Evolutionary conservation across 495 filamentous ascomycete genomes (phyloP), one percentile per base, ranked within the genome.

Genomic region (Tuber calosporum): DNA sequence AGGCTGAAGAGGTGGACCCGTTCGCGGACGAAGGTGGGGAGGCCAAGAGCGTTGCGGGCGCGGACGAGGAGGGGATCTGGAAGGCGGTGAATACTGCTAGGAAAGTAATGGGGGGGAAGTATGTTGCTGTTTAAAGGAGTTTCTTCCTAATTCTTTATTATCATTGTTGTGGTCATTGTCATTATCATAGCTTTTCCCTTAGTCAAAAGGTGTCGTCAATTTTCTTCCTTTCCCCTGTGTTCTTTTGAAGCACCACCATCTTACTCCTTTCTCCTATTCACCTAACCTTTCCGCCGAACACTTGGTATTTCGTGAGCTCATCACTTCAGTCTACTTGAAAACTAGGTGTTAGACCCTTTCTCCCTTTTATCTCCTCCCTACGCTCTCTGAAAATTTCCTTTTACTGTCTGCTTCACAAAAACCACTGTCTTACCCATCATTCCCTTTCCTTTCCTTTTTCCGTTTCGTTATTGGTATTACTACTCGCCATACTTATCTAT

Each of bases 81-180:
- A 89, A 87, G 42, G 88, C 90, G 36, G 87, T 97, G 58, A 87
- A 88, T 34, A 87, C 89, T 1, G 84, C 88, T 70, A 90, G 88
- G 84, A 94, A 90, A 83, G 79, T 97, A 72, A 85, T 90, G 37
- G 91, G 89, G 80, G 93, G 93, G 66, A 94, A 91, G 83, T 96
- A 94, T 82, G 85, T 88, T 76, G 87, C 87, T 40, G 72, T 75
- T 66, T 77, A 48, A 75, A 69, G 67, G 53, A 67, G 43, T 78
- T 78, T 69, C 58, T 73, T 62, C 39, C 39, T 69, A 67, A 45
- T 73, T 37, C 53, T 74, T 82, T 84, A 22, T 81, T 84, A 67
- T 74, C 77, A 84, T 42, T 85, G 42, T 76, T 58, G 69, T 67
- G 76, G 66, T 71, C 71, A 41, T 62, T 77, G 40, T 68, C 67